Evolutionary conservation across 2,329 filamentous ascomycete species (phyloP).

Genomic region (Colletotrichum spaethianum): DNA sequence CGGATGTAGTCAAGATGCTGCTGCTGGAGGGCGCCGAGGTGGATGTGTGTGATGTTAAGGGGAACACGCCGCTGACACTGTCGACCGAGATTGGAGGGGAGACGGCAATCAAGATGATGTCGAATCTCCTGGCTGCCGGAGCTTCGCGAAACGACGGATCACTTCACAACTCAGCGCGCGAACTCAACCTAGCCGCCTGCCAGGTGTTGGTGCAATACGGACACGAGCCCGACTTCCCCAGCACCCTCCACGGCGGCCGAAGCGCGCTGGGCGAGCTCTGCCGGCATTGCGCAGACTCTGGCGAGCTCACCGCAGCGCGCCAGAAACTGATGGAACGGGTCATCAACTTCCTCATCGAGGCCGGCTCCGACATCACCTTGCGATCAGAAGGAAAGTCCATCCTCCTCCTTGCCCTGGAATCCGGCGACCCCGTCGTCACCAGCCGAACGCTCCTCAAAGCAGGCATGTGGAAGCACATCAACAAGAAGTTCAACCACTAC

Average conservation of each 20-base stretch:
- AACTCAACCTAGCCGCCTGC: conserved; percentile 70
- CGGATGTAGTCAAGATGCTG: conserved; percentile 71
- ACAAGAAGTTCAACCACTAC: conserved; percentile 71
- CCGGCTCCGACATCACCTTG: conserved; percentile 70
- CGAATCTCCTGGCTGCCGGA: conserved; percentile 67
- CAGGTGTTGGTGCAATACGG: conserved; percentile 70
- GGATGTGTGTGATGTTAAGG: conserved; percentile 69
- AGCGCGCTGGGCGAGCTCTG: conserved; percentile 76
- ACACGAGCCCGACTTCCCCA: conserved; percentile 77
- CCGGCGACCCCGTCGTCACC: conserved; percentile 66
- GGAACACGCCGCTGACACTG: conserved; percentile 72
- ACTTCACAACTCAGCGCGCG: conserved; percentile 74
- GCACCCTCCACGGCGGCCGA: conserved; percentile 72
- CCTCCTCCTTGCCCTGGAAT: conserved; percentile 73
- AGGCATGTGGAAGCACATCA: conserved; percentile 76
- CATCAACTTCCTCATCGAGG: conserved; percentile 69
- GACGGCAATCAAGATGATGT: conserved; percentile 67
- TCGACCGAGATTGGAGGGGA: conserved; percentile 70
- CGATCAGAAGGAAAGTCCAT: conserved; percentile 71
- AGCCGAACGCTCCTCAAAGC: conserved; percentile 73
- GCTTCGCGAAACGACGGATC: conserved; percentile 75
- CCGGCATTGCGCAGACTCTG: conserved; percentile 64
- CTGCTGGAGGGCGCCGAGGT: conserved; percentile 72
- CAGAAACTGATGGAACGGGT: conserved; percentile 71
- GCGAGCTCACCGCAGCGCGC: conserved; percentile 59